Conservation (phyloP, 139 green algal species). For the Yamagishiella unicocca region DNA sequence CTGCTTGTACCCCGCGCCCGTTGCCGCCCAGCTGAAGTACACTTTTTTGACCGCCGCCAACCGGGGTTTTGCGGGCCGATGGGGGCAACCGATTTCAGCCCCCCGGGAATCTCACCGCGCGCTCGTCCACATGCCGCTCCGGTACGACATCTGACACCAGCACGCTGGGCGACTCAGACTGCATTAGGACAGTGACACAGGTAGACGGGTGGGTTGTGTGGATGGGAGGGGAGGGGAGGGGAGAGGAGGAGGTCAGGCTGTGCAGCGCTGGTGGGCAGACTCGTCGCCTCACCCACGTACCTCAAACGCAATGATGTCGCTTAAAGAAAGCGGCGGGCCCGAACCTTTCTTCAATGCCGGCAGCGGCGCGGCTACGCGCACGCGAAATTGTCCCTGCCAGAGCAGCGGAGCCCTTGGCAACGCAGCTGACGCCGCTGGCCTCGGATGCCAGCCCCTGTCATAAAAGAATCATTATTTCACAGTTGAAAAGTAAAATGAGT, state of each 20-base stretch:
- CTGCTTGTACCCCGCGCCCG: too few relatives aligned
- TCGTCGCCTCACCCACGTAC: too few relatives aligned
- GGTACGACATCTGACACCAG: background rate
- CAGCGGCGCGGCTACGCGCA: background rate
- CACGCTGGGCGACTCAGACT: constrained; percentile 5
- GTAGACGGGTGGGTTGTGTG: background rate
- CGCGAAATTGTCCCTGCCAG: background rate
- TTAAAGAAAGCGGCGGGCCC: constrained; percentile 47
- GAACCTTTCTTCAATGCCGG: background rate
- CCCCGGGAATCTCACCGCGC: too few relatives aligned
- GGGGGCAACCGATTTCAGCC: too few relatives aligned
- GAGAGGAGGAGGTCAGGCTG: too few relatives aligned
- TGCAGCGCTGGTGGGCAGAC: too few relatives aligned
- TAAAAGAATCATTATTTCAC: background rate
- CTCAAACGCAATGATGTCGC: constrained; percentile 65
- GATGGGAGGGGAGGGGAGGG: too few relatives aligned
- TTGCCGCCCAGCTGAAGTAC: too few relatives aligned
- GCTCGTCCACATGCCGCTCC: constrained; percentile 8
- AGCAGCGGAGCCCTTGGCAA: background rate
- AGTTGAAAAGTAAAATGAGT: background rate
- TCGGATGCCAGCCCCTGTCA: background rate
- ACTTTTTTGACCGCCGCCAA: too few relatives aligned
- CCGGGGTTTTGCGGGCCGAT: too few relatives aligned
- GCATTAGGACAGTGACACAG: background rate
- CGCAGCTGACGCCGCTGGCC: background rate